phyloP scores from a whole-genome alignment of 2,329 filamentous ascomycete genomes.

The Biscogniauxia sp. region DNA sequence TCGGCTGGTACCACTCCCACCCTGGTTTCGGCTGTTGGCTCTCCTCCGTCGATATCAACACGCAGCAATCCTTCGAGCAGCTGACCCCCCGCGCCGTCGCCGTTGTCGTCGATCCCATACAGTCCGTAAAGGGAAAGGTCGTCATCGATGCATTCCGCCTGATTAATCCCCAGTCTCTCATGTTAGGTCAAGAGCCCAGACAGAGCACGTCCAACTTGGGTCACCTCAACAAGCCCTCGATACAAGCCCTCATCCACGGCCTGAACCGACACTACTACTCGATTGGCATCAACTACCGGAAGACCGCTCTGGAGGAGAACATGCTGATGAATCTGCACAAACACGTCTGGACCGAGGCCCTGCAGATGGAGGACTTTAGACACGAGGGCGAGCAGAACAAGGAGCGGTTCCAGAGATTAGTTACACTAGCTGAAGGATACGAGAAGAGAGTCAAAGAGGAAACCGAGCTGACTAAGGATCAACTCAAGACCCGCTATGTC shows the following conservation, averaged over 20 bases:
- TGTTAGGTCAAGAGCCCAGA: conserved; percentile 95
- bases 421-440: conserved; percentile 89
- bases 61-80: conserved; percentile 99
- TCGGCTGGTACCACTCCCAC: conserved; percentile 99
- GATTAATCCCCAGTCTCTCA: conserved; percentile 95
- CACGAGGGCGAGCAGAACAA: conserved; percentile 81
- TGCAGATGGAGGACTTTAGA: conserved; percentile 96
- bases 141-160: conserved; percentile 98
- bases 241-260: conserved; percentile 96
- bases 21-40: conserved; percentile 99
- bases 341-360: conserved; percentile 96
- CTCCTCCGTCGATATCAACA: conserved; percentile 98
- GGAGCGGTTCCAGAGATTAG: conserved; percentile 82
- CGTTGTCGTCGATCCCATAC: conserved; percentile 96
- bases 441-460: conserved; percentile 99
- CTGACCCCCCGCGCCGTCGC: conserved; percentile 94
- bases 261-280: conserved; percentile 99
- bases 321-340: conserved; percentile 99
- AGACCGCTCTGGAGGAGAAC: conserved; percentile 96
- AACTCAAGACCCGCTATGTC: conserved; percentile 97
- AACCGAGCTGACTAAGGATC: conserved; percentile 93
- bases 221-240: conserved; percentile 98
- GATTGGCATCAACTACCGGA: conserved; percentile 96
- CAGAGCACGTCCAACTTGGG: conserved; percentile 98
- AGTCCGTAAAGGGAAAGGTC: conserved; percentile 99